phyloP scores from a whole-genome alignment of 495 filamentous ascomycete species.

The Penicillium herquei region DNA sequence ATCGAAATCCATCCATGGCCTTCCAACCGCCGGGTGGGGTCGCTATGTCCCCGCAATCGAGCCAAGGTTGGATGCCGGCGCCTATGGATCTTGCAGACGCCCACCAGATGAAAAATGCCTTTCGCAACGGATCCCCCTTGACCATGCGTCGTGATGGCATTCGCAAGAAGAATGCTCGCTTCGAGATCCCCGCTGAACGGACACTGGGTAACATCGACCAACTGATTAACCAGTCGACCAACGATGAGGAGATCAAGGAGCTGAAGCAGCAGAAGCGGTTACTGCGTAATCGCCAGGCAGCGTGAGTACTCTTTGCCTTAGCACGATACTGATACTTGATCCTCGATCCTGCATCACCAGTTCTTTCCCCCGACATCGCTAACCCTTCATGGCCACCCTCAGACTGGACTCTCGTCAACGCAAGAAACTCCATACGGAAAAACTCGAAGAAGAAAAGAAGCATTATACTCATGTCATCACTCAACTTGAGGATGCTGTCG shows the following conservation, averaged over 20 bases:
- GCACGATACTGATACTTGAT: not conserved
- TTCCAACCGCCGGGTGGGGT: constrained; percentile 45
- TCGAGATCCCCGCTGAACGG: constrained; percentile 93
- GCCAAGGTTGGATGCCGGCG: constrained; percentile 61
- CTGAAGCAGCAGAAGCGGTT: constrained; percentile 97
- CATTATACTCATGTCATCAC: constrained; percentile 71
- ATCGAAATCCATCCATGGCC: constrained; percentile 33
- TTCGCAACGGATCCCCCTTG: constrained; percentile 77
- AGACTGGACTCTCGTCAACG: constrained; percentile 95
- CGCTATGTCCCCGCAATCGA: constrained; percentile 61
- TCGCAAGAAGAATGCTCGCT: constrained; percentile 98
- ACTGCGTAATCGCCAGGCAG: constrained; percentile 91
- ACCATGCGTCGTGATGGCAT: constrained; percentile 80
- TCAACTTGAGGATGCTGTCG: constrained; percentile 76
- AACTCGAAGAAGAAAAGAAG: constrained; percentile 96
- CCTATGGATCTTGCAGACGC: constrained; percentile 59
- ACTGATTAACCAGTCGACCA: constrained; percentile 80
- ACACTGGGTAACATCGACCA: constrained; percentile 94
- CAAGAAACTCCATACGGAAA: constrained; percentile 98
- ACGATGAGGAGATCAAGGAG: constrained; percentile 96
- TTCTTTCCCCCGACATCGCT: not conserved
- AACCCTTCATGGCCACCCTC: not conserved
- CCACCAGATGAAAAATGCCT: constrained; percentile 72
- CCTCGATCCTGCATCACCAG: not conserved
- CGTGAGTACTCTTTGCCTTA: constrained; percentile 57